phyloP scores from a whole-genome alignment of 805 yeast species.

The Hanseniaspora taiwanica region DNA sequence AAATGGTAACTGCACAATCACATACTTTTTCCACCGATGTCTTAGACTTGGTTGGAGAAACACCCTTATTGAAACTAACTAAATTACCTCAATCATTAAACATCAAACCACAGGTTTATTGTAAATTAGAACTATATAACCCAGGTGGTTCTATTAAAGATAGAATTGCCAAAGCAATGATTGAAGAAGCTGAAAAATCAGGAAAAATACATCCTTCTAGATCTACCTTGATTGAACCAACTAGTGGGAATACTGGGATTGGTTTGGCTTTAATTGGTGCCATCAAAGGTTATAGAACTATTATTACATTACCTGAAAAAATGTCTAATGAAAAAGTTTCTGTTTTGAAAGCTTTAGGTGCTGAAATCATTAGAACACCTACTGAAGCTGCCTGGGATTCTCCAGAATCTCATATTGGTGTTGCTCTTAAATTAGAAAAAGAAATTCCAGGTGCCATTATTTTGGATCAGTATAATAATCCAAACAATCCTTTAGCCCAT shows the following conservation, averaged over 20 bases:
- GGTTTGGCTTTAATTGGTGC: slow-evolving; percentile 83
- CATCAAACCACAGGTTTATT: slow-evolving; percentile 56
- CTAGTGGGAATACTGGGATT: slow-evolving; percentile 86
- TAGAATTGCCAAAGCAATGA: slow-evolving; percentile 78
- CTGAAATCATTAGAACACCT: slow-evolving; percentile 83
- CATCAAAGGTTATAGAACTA: slow-evolving; percentile 73
- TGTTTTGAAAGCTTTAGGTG: slow-evolving; percentile 78
- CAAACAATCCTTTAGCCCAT: slow-evolving; percentile 73
- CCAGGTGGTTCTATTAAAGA: slow-evolving; percentile 88
- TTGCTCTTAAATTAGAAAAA: slow-evolving; percentile 63
- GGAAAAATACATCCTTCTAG: slow-evolving; percentile 73
- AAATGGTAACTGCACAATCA: slow-evolving; percentile 6
- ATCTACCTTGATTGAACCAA: slow-evolving; percentile 74
- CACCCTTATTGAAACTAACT: slow-evolving; percentile 66
- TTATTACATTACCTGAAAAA: slow-evolving; percentile 80
- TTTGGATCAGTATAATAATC: slow-evolving; percentile 70
- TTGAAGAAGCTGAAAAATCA: slow-evolving; percentile 65
- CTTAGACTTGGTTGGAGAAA: slow-evolving; percentile 71
- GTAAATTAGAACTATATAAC: slow-evolving; percentile 71
- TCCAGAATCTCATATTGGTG: slow-evolving; percentile 85
- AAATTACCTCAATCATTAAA: slow-evolving; percentile 66
- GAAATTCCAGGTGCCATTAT: slow-evolving; percentile 79
- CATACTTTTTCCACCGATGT: slow-evolving; percentile 26
- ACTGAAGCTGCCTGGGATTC: slow-evolving; percentile 90
- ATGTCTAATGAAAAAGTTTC: slow-evolving; percentile 87